Evolutionary conservation across 2,329 filamentous ascomycete species (phyloP), one percentile per base, ranked within the genome.

Genomic region (Cladorrhinum sp.): DNA sequence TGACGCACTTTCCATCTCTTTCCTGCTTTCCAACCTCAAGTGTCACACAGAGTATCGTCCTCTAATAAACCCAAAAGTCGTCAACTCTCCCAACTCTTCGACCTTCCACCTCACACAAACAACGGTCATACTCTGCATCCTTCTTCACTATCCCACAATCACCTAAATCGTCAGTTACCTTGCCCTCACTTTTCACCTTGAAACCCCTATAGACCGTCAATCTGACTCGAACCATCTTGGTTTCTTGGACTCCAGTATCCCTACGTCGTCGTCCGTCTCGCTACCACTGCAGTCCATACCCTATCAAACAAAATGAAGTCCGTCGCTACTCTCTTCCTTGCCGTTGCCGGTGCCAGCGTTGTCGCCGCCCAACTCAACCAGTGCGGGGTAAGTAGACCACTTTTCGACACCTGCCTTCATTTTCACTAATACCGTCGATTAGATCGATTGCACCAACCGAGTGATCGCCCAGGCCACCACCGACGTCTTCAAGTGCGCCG

Each of bases 391-490:
- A 78, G 82, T 61, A 58, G 45, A 27, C 22, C 49, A 56, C 50
- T 25, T 55, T 27, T 45, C 64, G 70, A 27, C 69, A 57, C 6
- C 38, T 6, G 22, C 9, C 16, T 53, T 27, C 25, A 24, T 50
- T 57, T 36, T 23, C 2, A 38, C 32, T 22, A 3, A 59, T 52
- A 23, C 12, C 3, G 8, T 3, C 24, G 10, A 60, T n/a, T 59
- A 85, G 82, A 74, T 72, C 68, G 73, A 68, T 45, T 85, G 83
- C 66, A 74, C 78, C 64, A 71, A 68, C 68, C 81, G 81, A 75
- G 84, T 86, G 81, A 65, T 79, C n/a, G 67, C 57, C 60, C 75
- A 80, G 73, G 76, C 76, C 51, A 29, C 76, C 51, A 27, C 64
- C 32, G 70, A 76, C 56, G 77, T 85, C 36, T 77, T 85, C 36